Evolutionary conservation across 352 stramenopile genomes (phyloP), one percentile per base, ranked within the genome.

Genomic region (Phytophthora parvispora): DNA sequence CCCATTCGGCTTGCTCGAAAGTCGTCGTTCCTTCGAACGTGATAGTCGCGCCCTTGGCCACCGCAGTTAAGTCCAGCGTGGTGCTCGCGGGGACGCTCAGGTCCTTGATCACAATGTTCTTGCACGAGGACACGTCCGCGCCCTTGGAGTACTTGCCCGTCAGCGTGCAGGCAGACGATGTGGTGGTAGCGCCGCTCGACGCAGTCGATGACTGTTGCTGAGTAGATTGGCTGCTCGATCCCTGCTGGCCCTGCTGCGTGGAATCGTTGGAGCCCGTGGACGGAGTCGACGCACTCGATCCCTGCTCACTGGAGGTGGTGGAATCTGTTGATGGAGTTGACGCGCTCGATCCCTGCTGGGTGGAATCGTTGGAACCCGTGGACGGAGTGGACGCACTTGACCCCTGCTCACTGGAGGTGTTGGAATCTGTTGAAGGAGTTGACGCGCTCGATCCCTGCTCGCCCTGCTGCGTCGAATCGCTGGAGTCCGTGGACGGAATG

Each of bases 1-100:
- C 71, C 67, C 74, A 85, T 38, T 67, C 51, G 12, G 74, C 55
- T 29, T 67, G 54, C 29, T 60, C 70, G 64, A 84, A 84, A 15
- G 69, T 84, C 16, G 67, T 78, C 6, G 70, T 82, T 28, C 77
- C 77, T 61, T 55, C 40, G 51, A 82, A 81, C 25, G 60, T 77
- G 63, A 85, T 80, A 18, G 60, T 76, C 0, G 77, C 69, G 20
- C 71, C 67, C 2, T 60, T 61, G 48, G 67, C 53, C n/a, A 80
- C 53, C 3, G 74, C 64, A 27, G 63, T 77, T 24, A 85, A 52
- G 65, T 79, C 77, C 16, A 85, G 72, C 12, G 74, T 85, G 22
- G 64, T 67, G 45, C 63, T 74, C 3, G 58, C 58, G 16, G 73
- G 69, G 6, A 84, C 69, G 4, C 31, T 71, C 25, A 84, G 61